Conservation (phyloP, 306 rosid genomes). For the Glycine soja region DNA sequence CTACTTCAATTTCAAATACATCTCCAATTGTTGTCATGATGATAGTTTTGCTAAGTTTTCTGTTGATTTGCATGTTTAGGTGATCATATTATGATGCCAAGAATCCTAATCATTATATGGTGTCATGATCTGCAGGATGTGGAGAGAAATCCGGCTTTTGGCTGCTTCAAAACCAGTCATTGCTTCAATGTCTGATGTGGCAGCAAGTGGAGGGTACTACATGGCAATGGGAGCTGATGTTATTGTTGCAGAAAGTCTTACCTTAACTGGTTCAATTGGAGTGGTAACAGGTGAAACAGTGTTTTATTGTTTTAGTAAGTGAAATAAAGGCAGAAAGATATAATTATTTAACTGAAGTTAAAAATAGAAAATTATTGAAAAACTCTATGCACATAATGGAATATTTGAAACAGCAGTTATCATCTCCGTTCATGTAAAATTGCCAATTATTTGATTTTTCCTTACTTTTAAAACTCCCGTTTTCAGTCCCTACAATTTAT, state of each 20-base stretch:
- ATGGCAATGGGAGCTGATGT: conserved; percentile 96
- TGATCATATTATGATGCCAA: conserved; percentile 18
- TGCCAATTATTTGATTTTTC: too few species aligned
- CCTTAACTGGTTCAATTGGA: conserved; percentile 97
- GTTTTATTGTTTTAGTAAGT: too few species aligned
- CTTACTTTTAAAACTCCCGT: too few species aligned
- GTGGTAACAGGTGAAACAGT: conserved; percentile 82
- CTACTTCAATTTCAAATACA: conserved; percentile 36
- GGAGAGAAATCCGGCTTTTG: conserved; percentile 98
- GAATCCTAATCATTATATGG: conserved; percentile 34
- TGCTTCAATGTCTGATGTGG: conserved; percentile 97
- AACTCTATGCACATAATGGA: too few species aligned
- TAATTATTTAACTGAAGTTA: too few species aligned
- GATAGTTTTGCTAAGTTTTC: conserved; percentile 30
- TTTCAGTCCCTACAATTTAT: too few species aligned
- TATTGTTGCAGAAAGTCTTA: conserved; percentile 91
- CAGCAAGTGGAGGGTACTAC: conserved; percentile 98
- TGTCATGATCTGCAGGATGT: conserved; percentile 72
- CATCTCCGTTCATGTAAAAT: too few species aligned
- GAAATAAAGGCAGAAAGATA: too few species aligned
- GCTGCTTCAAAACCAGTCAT: conserved; percentile 90
- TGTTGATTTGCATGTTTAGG: background rate
- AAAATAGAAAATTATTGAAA: too few species aligned
- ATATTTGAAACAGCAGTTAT: too few species aligned
- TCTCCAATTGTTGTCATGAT: conserved; percentile 11